Evolutionary conservation across 169 alveolate genomes (phyloP).

Genomic region (Fabrea salina): DNA sequence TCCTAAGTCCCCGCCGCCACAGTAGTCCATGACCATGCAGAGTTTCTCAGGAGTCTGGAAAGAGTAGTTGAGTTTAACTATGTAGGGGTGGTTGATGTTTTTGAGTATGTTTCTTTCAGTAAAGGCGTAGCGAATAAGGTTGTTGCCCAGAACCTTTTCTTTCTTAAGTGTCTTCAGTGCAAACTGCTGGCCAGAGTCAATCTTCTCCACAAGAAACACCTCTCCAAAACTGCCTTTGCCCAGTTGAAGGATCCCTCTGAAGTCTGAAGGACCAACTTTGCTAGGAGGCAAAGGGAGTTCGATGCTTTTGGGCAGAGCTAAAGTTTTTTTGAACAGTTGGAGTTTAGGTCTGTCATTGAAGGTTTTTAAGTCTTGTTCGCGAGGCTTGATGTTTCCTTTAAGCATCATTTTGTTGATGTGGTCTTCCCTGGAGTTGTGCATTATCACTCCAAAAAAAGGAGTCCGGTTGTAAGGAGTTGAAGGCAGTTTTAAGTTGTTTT

Average conservation of each 20-base stretch:
- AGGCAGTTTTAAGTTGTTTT: neutral
- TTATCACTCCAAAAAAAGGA: neutral
- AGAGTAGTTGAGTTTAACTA: constrained; percentile 80
- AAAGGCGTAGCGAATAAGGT: constrained; percentile 76
- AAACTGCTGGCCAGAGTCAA: constrained; percentile 48
- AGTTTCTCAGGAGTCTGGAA: constrained; percentile 75
- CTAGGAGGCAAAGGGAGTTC: neutral
- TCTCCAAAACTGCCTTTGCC: constrained; percentile 83
- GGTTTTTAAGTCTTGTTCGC: neutral
- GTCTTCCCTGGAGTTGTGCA: constrained; percentile 13
- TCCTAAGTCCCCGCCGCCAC: constrained; percentile 76
- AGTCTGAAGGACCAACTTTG: constrained; percentile 21
- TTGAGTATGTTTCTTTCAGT: constrained; percentile 84
- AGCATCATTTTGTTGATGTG: neutral
- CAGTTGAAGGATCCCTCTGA: neutral
- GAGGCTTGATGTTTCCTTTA: neutral
- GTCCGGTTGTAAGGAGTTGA: neutral
- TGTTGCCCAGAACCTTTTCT: constrained; percentile 69
- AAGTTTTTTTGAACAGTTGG: neutral
- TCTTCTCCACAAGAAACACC: constrained; percentile 79
- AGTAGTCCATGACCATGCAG: constrained; percentile 60
- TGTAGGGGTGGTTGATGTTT: constrained; percentile 73
- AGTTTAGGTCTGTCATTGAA: neutral
- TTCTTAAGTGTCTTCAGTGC: constrained; percentile 85
- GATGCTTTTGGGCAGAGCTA: neutral